These are phyloP conservation scores for Hypomyces perniciosus DNA, from an alignment of 2,329 filamentous ascomycete genomes.

Conservation along the genomic window DNA sequence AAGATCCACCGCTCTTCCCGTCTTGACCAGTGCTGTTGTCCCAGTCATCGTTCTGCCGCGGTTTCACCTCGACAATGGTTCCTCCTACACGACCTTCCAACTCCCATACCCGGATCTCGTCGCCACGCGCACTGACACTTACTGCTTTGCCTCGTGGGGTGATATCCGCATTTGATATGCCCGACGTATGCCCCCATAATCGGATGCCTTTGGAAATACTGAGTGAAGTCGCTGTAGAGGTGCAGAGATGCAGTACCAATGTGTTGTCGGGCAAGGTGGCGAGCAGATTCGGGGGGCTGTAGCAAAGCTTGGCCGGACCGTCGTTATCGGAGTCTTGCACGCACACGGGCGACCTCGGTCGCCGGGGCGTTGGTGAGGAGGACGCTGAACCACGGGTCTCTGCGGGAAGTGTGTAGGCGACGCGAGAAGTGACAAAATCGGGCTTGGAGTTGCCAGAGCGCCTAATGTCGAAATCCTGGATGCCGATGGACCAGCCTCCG, in stretches of 20 bases:
- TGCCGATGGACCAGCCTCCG: conserved; percentile 79
- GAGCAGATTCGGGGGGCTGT: conserved; percentile 78
- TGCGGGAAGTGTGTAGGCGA: conserved; percentile 32
- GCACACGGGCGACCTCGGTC: conserved; percentile 10
- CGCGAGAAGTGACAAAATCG: conserved; percentile 29
- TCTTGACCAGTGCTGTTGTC: background rate
- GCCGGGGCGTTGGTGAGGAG: conserved; percentile 6
- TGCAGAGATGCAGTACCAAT: conserved; percentile 73
- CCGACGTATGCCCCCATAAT: conserved; percentile 88
- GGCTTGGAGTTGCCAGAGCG: conserved; percentile 22
- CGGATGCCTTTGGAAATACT: conserved; percentile 67
- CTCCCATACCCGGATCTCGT: conserved; percentile 82
- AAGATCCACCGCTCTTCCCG: conserved; percentile 1
- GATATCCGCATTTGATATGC: conserved; percentile 79
- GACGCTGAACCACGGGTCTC: conserved; percentile 18
- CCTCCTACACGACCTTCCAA: conserved; percentile 63
- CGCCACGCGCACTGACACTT: conserved; percentile 75
- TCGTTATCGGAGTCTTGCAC: conserved; percentile 18
- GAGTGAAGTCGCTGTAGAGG: conserved; percentile 60
- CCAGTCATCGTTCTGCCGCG: conserved; percentile 25
- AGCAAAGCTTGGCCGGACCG: conserved; percentile 60
- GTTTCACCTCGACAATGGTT: conserved; percentile 49
- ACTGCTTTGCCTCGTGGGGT: conserved; percentile 81
- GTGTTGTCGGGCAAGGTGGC: conserved; percentile 84
- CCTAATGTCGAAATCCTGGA: conserved; percentile 77